Evolutionary conservation across 1,284 basidiomycete genomes (phyloP).

Genomic region (Hemileia vastatrix): DNA sequence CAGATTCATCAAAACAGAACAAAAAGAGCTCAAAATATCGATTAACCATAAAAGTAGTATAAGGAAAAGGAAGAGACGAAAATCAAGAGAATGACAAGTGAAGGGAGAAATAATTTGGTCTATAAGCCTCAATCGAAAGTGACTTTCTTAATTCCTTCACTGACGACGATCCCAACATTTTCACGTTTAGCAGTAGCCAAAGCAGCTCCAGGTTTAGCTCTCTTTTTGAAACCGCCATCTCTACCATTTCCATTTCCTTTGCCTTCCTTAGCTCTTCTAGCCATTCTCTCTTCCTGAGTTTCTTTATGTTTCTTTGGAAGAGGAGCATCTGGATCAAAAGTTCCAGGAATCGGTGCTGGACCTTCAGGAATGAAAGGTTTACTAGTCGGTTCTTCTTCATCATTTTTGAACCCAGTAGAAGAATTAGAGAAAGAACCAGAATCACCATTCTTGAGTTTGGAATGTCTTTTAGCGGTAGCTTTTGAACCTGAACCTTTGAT

Average conservation of each 20-base stretch:
- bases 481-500: constrained; percentile 34
- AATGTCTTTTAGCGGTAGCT: constrained; percentile 43
- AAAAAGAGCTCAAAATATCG: too few species aligned
- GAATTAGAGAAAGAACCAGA: constrained; percentile 22
- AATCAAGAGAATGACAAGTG: too few species aligned
- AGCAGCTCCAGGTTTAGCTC: constrained; percentile 78
- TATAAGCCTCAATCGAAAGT: too few species aligned
- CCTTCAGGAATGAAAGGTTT: constrained; percentile 17
- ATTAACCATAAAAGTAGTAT: too few species aligned
- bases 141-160: constrained; percentile 69
- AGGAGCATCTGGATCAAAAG: constrained; percentile 31
- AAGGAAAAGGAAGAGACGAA: too few species aligned
- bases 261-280: constrained; percentile 43
- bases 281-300: constrained; percentile 33
- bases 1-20: too few species aligned
- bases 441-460: constrained; percentile 34
- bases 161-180: constrained; percentile 69
- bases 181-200: constrained; percentile 78
- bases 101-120: too few species aligned
- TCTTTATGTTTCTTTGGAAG: constrained; percentile 32
- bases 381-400: constrained; percentile 8
- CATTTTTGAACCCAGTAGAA: constrained; percentile 6
- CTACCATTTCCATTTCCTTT: background rate
- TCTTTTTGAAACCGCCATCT: too few species aligned
- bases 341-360: constrained; percentile 33